Conservation (phyloP, 108 stramenopile genomes). For the Asterionellopsis glacialis region DNA sequence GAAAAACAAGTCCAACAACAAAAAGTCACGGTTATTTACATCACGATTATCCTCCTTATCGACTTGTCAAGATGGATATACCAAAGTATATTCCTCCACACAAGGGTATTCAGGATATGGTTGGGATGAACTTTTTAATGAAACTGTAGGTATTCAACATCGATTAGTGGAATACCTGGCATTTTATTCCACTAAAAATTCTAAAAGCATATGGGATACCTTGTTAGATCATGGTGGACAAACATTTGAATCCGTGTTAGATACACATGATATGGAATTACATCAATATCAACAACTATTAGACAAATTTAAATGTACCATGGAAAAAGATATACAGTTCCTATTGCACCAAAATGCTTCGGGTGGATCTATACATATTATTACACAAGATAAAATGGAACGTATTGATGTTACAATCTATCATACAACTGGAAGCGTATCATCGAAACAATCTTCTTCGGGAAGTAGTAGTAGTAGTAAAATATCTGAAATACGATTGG, state of each 20-base stretch:
- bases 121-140: conserved; percentile 75
- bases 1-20: conserved; percentile 1
- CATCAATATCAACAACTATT: conserved; percentile 29
- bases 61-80: conserved; percentile 62
- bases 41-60: conserved; percentile 29
- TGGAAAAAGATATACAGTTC: conserved; percentile 27
- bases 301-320: conserved; percentile 17
- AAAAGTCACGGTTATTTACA: conserved; percentile 18
- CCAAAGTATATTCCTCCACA: conserved; percentile 36
- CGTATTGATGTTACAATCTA: conserved; percentile 15
- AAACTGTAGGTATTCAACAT: conserved; percentile 48
- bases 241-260: conserved; percentile 41
- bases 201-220: conserved; percentile 29
- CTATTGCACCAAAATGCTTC: conserved; percentile 14
- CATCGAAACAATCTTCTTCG: conserved; percentile 1
- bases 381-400: conserved; percentile 64
- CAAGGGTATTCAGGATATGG: conserved; percentile 60
- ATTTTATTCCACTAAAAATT: conserved; percentile 14
- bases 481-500: conserved; percentile 14
- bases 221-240: conserved; percentile 21
- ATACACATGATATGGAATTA: conserved; percentile 32
- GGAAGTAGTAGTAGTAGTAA: conserved; percentile 11
- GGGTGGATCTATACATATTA: conserved; percentile 9
- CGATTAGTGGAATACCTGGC: conserved; percentile 15
- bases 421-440: not conserved